Conservation (phyloP, 129 eudicot genomes). For the Saposhnikovia divaricata region DNA sequence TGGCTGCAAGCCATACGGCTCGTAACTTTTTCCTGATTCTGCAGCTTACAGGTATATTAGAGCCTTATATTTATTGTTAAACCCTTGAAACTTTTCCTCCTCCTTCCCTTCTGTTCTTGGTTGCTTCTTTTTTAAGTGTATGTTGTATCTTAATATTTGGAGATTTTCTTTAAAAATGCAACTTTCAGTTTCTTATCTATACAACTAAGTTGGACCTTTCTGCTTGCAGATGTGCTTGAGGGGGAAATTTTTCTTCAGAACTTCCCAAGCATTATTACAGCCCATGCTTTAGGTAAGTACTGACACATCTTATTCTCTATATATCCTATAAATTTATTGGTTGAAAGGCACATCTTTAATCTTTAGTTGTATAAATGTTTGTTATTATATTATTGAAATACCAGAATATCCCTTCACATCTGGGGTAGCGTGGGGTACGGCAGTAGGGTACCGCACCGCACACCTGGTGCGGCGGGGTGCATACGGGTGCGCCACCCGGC, state of each 20-base stretch:
- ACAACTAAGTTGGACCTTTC: neutral
- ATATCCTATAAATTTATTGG: neutral
- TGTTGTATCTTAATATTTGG: neutral
- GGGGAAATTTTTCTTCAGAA: constrained; percentile 98
- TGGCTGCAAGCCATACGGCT: neutral
- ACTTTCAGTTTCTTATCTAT: neutral
- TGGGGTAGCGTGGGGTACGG: too few relatives aligned
- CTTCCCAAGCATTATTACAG: constrained; percentile 87
- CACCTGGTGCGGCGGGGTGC: too few relatives aligned
- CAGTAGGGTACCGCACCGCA: too few relatives aligned
- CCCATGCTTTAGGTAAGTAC: constrained; percentile 66
- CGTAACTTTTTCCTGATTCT: neutral
- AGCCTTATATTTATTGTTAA: neutral
- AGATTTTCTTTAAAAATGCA: neutral
- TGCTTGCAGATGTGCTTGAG: constrained; percentile 66
- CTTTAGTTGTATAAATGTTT: neutral
- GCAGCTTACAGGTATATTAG: neutral
- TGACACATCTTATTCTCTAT: neutral
- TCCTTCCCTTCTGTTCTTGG: neutral
- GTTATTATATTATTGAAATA: neutral
- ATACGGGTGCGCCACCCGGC: neutral
- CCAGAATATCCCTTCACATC: neutral
- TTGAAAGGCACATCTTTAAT: neutral
- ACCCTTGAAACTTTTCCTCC: neutral
- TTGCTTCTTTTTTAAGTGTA: neutral